Conservation (phyloP, 768 basidiomycete genomes). For the Rhodosporidiobolus odoratus region DNA sequence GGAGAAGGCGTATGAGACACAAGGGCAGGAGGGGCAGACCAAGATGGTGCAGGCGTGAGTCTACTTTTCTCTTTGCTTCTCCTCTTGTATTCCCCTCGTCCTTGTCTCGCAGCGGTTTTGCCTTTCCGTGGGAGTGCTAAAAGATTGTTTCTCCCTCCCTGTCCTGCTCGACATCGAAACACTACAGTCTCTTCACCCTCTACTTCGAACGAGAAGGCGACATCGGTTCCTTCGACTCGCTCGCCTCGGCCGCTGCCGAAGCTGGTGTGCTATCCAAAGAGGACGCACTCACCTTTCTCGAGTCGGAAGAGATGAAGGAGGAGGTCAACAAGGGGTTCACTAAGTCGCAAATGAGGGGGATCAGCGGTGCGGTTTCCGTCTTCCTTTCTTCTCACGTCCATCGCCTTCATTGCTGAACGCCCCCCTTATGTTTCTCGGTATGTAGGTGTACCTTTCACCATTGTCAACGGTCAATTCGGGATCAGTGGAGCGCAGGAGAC, state of each 20-base stretch:
- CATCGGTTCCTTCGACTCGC: constrained; percentile 57
- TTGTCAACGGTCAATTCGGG: constrained; percentile 44
- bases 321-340: constrained; percentile 63
- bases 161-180: background rate
- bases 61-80: background rate
- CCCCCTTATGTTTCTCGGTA: background rate
- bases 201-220: constrained; percentile 64
- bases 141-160: background rate
- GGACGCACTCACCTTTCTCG: constrained; percentile 60
- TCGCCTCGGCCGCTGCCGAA: constrained; percentile 58
- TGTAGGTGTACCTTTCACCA: constrained; percentile 66
- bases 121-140: background rate
- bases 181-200: constrained; percentile 51
- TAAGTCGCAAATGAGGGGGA: constrained; percentile 61
- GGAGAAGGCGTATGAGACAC: constrained; percentile 61
- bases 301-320: constrained; percentile 60
- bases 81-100: too few species aligned
- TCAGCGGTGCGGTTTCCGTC: constrained; percentile 45
- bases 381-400: background rate
- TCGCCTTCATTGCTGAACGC: background rate
- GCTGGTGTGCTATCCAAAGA: constrained; percentile 56
- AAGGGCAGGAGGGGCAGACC: constrained; percentile 60
- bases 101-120: background rate
- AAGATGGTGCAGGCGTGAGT: constrained; percentile 52
- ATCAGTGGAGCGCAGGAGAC: constrained; percentile 39